phyloP scores from a whole-genome alignment of 305 asterid genomes.

The Solanum hybrid region DNA sequence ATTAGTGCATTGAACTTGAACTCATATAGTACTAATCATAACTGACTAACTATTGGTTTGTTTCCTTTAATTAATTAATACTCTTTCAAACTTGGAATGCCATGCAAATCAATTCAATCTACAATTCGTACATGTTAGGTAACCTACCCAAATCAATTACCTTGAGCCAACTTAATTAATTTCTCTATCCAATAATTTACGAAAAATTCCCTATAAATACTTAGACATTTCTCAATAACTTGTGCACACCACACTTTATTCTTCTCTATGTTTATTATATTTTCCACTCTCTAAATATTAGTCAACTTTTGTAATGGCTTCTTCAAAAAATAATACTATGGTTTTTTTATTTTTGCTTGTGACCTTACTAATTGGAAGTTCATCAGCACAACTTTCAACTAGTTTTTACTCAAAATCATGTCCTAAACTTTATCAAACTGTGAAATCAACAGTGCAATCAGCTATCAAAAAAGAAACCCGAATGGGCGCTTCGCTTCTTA shows the following conservation, averaged over 20 bases:
- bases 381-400: slow-evolving; percentile 33
- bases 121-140: slow-evolving; percentile 23
- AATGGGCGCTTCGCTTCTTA: slow-evolving; percentile 59
- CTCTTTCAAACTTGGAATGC: slow-evolving; percentile 13
- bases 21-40: not conserved
- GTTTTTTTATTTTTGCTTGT: slow-evolving; percentile 29
- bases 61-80: not conserved
- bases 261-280: not conserved
- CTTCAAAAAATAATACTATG: slow-evolving; percentile 14
- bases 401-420: slow-evolving; percentile 35
- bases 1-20: not conserved
- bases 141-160: slow-evolving; percentile 28
- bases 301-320: slow-evolving; percentile 15
- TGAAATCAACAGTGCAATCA: slow-evolving; percentile 24
- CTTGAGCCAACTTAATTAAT: not conserved
- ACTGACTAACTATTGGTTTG: not conserved
- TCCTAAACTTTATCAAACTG: slow-evolving; percentile 24
- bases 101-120: slow-evolving; percentile 15
- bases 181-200: not conserved
- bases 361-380: not conserved
- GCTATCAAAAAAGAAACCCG: slow-evolving; percentile 42
- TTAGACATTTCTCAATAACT: not conserved
- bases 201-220: slow-evolving; percentile 22
- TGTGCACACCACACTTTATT: slow-evolving; percentile 13
- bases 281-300: not conserved